Evolutionary conservation across 192 early-diverging fungal genomes (phyloP), one percentile per base, ranked within the genome.

Genomic region (Backusella psychrophila): DNA sequence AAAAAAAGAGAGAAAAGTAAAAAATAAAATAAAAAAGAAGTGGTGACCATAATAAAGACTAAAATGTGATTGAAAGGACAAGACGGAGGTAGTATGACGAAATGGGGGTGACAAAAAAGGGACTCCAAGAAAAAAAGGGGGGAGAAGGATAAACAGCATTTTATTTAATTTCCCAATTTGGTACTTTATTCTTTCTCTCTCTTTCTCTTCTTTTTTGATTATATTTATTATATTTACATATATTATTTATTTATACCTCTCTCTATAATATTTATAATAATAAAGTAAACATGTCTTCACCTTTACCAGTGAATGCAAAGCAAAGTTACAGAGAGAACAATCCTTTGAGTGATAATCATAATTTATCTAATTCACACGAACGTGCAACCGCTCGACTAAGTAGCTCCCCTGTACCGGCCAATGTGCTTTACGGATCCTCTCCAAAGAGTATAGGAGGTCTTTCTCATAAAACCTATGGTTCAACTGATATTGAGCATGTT

Each of bases 271-370:
- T 21, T 56, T 21, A 29, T 63, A 63, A 63, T 63, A 63, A 63
- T 63, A 26, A 63, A 63, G n/a, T 63, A 63, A 63, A 26, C 17
- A 69, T 69, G 68, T 69, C 68, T 36, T 69, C 68, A 26, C 68
- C 68, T 39, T 69, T 69, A 3, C 68, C 68, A 39, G 68, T 69
- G 34, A 69, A 69, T 11, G 68, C 68, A 34, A 69, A 69, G 15
- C 68, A 69, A 23, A 36, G 5, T 41, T 69, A 69, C n/a, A 34
- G 21, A 38, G 35, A 36, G 8, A 36, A 26, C 39, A 36, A 69
- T 23, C 35, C 35, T 17, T 39, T 36, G 19, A 41, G 39, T 21
- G 68, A 69, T n/a, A 41, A 42, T n/a, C 21, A 39, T 4, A 23
- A n/a, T 69, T 14, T 41, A 38, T 36, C 68, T 35, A 23, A 23